Evolutionary conservation across 2,329 filamentous ascomycete species (phyloP).

Genomic region (Beauveria brongniartii): DNA sequence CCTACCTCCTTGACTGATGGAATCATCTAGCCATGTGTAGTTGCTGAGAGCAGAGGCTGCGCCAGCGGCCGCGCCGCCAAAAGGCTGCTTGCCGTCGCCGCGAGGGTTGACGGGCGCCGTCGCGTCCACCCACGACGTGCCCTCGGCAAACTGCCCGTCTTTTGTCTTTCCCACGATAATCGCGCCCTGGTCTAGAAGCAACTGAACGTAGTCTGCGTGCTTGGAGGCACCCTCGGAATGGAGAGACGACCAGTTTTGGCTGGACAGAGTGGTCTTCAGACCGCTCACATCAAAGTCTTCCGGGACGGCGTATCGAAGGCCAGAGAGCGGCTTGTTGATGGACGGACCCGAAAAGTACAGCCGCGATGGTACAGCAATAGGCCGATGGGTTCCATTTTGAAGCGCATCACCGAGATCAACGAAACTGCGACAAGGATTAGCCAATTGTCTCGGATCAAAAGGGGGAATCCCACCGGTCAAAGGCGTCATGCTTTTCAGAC

Average conservation of each 20-base stretch:
- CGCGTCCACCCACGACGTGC: slow-evolving; percentile 33
- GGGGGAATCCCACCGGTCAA: slow-evolving; percentile 18
- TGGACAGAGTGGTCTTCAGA: slow-evolving; percentile 47
- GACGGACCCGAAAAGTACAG: slow-evolving; percentile 25
- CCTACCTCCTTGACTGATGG: slow-evolving; percentile 30
- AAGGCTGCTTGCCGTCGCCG: slow-evolving; percentile 37
- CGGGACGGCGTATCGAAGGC: slow-evolving; percentile 27
- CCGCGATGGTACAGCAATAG: slow-evolving; percentile 30
- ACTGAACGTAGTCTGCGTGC: slow-evolving; percentile 44
- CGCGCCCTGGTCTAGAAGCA: slow-evolving; percentile 52
- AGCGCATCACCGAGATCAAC: slow-evolving; percentile 22
- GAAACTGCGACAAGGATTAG: slow-evolving; percentile 19
- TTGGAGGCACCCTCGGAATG: slow-evolving; percentile 33
- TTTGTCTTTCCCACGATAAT: slow-evolving; percentile 47
- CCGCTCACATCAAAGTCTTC: slow-evolving; percentile 34
- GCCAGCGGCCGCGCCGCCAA: slow-evolving; percentile 29
- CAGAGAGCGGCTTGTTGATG: slow-evolving; percentile 26
- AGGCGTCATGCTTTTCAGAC: slow-evolving; percentile 23
- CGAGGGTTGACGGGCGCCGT: slow-evolving; percentile 36
- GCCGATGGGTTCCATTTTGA: slow-evolving; percentile 18
- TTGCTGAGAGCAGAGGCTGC: slow-evolving; percentile 28
- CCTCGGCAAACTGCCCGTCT: slow-evolving; percentile 37
- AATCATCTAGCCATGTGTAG: slow-evolving; percentile 34
- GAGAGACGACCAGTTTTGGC: slow-evolving; percentile 48
- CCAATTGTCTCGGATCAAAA: neutral